phyloP scores from a whole-genome alignment of 2,329 filamentous ascomycete genomes.

The Claviceps sp. region DNA sequence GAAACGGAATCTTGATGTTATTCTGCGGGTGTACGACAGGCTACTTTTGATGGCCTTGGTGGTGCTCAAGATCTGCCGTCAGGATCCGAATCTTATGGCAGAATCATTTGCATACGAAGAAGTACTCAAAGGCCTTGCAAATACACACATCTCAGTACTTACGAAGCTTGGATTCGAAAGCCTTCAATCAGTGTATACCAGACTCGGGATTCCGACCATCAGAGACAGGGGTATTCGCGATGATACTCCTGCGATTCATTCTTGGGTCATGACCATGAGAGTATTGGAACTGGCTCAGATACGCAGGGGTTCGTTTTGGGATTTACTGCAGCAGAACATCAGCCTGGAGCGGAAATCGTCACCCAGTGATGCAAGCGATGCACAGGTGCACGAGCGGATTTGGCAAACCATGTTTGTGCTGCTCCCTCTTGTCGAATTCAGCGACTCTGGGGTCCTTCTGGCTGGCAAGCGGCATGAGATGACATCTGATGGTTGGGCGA shows the following conservation, averaged over 20 bases:
- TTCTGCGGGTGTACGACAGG: slow-evolving; percentile 16
- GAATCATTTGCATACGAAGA: slow-evolving; percentile 34
- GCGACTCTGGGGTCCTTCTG: slow-evolving; percentile 36
- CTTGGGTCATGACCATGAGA: slow-evolving; percentile 47
- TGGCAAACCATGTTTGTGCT: slow-evolving; percentile 49
- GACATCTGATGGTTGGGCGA: slow-evolving; percentile 41
- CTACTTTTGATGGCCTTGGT: slow-evolving; percentile 21
- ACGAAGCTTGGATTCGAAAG: slow-evolving; percentile 27
- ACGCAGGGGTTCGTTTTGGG: slow-evolving; percentile 46
- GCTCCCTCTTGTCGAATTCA: slow-evolving; percentile 47
- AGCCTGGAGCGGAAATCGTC: slow-evolving; percentile 20
- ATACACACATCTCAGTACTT: slow-evolving; percentile 25
- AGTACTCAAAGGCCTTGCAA: slow-evolving; percentile 29
- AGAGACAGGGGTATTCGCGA: slow-evolving; percentile 39
- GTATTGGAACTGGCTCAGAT: slow-evolving; percentile 36
- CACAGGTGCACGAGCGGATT: slow-evolving; percentile 35
- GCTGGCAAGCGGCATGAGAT: slow-evolving; percentile 17
- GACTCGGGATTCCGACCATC: slow-evolving; percentile 29
- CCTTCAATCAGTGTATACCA: slow-evolving; percentile 32
- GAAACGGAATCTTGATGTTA: slow-evolving; percentile 3
- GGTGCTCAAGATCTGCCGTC: slow-evolving; percentile 30
- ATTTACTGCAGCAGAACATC: slow-evolving; percentile 34
- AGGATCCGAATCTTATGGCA: slow-evolving; percentile 16
- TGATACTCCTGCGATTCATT: slow-evolving; percentile 31
- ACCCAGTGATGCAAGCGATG: slow-evolving; percentile 22